A percentile compares a stretch with the other conserved stretches of the same genome.
These are phyloP conservation scores for Beauveria sp. DNA, from an alignment of 2,329 filamentous ascomycete genomes.

Conservation along the genomic window DNA sequence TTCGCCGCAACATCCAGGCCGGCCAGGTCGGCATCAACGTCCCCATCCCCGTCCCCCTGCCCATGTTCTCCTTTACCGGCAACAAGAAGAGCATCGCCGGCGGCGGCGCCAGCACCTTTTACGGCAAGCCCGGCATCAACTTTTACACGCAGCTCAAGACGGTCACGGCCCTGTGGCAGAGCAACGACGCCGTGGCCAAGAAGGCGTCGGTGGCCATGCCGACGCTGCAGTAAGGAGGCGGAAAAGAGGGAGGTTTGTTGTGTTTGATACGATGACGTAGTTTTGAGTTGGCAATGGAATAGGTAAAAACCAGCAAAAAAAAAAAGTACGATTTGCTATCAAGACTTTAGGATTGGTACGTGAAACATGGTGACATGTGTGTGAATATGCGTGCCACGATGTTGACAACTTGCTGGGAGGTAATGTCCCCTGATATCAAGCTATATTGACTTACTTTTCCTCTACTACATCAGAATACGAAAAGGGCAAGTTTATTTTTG, in stretches of 20 bases:
- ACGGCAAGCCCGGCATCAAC: constrained; percentile 82
- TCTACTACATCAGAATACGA: too few relatives aligned
- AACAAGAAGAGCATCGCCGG: constrained; percentile 94
- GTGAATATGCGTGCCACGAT: too few relatives aligned
- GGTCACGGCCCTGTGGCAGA: constrained; percentile 85
- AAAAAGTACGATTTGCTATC: too few relatives aligned
- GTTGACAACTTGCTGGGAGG: too few relatives aligned
- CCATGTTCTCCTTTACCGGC: constrained; percentile 66
- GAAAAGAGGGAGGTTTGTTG: not conserved
- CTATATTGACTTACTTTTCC: too few relatives aligned
- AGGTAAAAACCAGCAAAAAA: too few relatives aligned
- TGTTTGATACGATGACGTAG: too few relatives aligned
- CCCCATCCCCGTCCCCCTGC: constrained; percentile 64
- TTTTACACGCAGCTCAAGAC: constrained; percentile 99
- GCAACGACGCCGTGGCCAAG: constrained; percentile 73
- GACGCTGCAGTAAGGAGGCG: constrained; percentile 29
- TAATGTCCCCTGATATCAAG: too few relatives aligned
- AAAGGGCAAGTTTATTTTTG: too few relatives aligned
- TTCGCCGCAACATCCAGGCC: constrained; percentile 75
- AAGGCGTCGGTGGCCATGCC: constrained; percentile 91
- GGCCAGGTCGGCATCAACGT: constrained; percentile 85
- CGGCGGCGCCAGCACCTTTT: constrained; percentile 88
- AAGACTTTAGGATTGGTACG: too few relatives aligned
- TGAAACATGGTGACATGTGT: too few relatives aligned
- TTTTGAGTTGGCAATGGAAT: too few relatives aligned